Evolutionary conservation across 2,329 filamentous ascomycete species (phyloP).

Genomic region (Sporothrix phasma): DNA sequence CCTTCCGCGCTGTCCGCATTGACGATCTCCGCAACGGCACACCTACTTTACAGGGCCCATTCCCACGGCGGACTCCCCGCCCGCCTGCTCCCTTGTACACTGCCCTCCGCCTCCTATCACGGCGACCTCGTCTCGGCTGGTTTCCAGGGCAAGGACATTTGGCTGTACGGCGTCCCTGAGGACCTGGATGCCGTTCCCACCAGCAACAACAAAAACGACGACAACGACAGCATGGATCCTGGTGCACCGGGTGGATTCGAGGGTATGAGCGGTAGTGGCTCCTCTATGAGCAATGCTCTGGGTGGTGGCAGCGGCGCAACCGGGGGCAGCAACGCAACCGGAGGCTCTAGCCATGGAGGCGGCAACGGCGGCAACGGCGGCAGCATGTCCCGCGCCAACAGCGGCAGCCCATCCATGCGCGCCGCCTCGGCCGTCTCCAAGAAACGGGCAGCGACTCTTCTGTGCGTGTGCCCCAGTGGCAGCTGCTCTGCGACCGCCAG

Average conservation of each 20-base stretch:
- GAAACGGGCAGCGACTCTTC: conserved; percentile 26
- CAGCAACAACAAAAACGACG: background rate
- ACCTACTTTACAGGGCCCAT: conserved; percentile 69
- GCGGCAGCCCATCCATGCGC: conserved; percentile 31
- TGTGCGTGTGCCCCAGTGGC: conserved; percentile 52
- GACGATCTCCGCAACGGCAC: conserved; percentile 64
- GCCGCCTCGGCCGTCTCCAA: conserved; percentile 29
- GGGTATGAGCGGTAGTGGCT: background rate
- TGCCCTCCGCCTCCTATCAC: conserved; percentile 57
- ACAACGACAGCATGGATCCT: background rate
- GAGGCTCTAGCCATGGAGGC: background rate
- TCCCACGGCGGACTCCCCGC: conserved; percentile 41
- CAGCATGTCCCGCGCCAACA: conserved; percentile 29
- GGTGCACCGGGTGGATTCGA: background rate
- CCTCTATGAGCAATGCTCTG: background rate
- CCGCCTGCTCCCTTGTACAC: conserved; percentile 56
- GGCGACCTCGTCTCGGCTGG: conserved; percentile 66
- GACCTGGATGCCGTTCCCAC: conserved; percentile 55
- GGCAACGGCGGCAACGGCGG: conserved; percentile 21
- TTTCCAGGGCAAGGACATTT: conserved; percentile 62
- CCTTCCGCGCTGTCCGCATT: conserved; percentile 65
- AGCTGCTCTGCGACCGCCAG: conserved; percentile 55
- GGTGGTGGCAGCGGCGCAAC: background rate
- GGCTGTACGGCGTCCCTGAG: conserved; percentile 70
- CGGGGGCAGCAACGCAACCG: conserved; percentile 18